Conservation (phyloP, 495 filamentous ascomycete genomes). For the Aspergillus steynii region DNA sequence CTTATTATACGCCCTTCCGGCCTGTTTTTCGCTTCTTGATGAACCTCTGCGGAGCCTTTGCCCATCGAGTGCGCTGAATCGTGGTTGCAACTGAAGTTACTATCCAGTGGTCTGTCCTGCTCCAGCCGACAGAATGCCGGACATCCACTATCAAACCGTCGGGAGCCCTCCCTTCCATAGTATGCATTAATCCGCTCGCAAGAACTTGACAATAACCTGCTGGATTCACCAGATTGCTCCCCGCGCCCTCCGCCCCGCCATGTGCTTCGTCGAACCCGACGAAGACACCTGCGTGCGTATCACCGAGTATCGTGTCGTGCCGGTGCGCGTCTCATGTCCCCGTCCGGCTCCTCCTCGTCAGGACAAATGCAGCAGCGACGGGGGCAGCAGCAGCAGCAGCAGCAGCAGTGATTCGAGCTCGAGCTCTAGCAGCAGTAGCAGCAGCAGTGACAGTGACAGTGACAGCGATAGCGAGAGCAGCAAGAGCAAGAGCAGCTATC, state of each 20-base stretch:
- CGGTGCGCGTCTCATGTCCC: slow-evolving; percentile 15
- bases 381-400: not conserved
- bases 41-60: not conserved
- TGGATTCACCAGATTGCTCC: not conserved
- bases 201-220: not conserved
- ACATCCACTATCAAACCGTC: not conserved
- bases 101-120: not conserved
- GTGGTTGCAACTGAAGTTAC: not conserved
- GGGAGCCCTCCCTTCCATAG: not conserved
- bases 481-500: slow-evolving; percentile 8
- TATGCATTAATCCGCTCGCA: not conserved
- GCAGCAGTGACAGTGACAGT: slow-evolving; percentile 1
- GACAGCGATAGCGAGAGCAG: slow-evolving; percentile 1
- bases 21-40: not conserved
- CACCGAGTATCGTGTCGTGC: slow-evolving; percentile 12
- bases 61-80: not conserved
- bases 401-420: not conserved
- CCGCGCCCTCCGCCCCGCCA: slow-evolving; percentile 4
- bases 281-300: slow-evolving; percentile 18
- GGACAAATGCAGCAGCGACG: not conserved
- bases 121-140: not conserved
- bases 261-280: slow-evolving; percentile 23
- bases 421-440: slow-evolving; percentile 1
- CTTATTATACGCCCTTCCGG: not conserved
- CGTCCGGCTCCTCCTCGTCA: slow-evolving; percentile 3